These are phyloP conservation scores for Rubus parviflorus DNA, from an alignment of 306 rosid genomes.

Conservation along the genomic window DNA sequence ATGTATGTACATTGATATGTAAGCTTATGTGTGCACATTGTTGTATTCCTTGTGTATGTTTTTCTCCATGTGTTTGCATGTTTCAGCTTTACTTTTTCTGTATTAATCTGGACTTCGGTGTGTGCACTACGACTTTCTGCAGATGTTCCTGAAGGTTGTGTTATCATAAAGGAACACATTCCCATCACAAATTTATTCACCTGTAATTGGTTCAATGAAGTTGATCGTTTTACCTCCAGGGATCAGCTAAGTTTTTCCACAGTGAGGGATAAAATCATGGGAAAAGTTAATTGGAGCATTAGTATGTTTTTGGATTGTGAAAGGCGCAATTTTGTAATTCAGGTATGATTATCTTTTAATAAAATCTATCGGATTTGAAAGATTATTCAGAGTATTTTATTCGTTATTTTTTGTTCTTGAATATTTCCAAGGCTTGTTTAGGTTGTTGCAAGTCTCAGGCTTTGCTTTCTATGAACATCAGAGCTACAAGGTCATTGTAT, in stretches of 20 bases:
- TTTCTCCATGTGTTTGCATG: slow-evolving; percentile 10
- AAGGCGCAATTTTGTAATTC: slow-evolving; percentile 91
- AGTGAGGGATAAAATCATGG: slow-evolving; percentile 82
- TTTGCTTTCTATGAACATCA: neutral
- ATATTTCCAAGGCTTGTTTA: neutral
- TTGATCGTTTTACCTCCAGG: slow-evolving; percentile 92
- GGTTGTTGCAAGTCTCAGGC: neutral
- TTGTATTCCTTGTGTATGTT: slow-evolving; percentile 12
- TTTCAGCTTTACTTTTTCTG: slow-evolving; percentile 6
- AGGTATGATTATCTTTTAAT: slow-evolving; percentile 47
- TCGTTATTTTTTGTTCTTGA: neutral
- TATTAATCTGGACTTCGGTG: slow-evolving; percentile 12
- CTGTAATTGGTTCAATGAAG: slow-evolving; percentile 98
- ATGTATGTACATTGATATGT: slow-evolving; percentile 14
- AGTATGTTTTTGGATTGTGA: slow-evolving; percentile 93
- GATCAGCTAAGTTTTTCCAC: slow-evolving; percentile 96
- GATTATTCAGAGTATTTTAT: neutral
- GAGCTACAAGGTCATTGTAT: neutral
- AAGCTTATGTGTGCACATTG: slow-evolving; percentile 24
- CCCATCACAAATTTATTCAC: slow-evolving; percentile 92
- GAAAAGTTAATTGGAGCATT: slow-evolving; percentile 69
- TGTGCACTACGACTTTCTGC: slow-evolving; percentile 41
- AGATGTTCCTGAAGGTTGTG: slow-evolving; percentile 99
- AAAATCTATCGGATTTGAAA: neutral
- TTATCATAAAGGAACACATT: slow-evolving; percentile 81